These are phyloP conservation scores for Margaritispora aquatica DNA, from an alignment of 495 filamentous ascomycete genomes.

Conservation along the genomic window DNA sequence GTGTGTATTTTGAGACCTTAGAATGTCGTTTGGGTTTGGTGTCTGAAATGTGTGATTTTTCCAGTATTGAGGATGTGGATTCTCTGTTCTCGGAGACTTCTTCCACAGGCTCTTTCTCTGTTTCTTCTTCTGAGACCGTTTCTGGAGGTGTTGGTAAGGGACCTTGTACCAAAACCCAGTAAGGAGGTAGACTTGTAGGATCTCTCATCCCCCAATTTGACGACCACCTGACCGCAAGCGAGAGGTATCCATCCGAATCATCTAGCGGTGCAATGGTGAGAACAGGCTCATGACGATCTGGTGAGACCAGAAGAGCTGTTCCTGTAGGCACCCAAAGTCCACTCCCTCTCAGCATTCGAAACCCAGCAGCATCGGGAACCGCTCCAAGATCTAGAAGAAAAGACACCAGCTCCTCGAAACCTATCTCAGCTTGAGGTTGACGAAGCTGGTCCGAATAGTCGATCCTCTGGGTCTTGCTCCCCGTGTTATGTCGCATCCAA, in stretches of 20 bases:
- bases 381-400: slow-evolving; percentile 60
- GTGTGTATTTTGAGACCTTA: slow-evolving; percentile 12
- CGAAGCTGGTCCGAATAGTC: slow-evolving; percentile 60
- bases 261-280: slow-evolving; percentile 51
- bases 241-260: slow-evolving; percentile 57
- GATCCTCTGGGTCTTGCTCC: slow-evolving; percentile 50
- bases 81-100: background rate
- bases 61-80: background rate
- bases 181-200: slow-evolving; percentile 47
- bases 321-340: slow-evolving; percentile 60
- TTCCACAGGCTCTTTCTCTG: background rate
- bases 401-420: slow-evolving; percentile 52
- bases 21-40: background rate
- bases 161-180: slow-evolving; percentile 38
- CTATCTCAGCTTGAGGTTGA: slow-evolving; percentile 59
- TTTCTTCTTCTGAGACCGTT: background rate
- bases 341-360: slow-evolving; percentile 48
- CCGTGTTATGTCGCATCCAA: slow-evolving; percentile 54
- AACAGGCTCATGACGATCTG: slow-evolving; percentile 43
- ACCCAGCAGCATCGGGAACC: slow-evolving; percentile 50
- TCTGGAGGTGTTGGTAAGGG: background rate
- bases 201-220: slow-evolving; percentile 50
- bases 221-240: slow-evolving; percentile 48
- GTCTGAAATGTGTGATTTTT: background rate
- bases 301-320: slow-evolving; percentile 48